Evolutionary conservation across 345 rosid species (phyloP).

Genomic region (Sonneratia caseolaris): DNA sequence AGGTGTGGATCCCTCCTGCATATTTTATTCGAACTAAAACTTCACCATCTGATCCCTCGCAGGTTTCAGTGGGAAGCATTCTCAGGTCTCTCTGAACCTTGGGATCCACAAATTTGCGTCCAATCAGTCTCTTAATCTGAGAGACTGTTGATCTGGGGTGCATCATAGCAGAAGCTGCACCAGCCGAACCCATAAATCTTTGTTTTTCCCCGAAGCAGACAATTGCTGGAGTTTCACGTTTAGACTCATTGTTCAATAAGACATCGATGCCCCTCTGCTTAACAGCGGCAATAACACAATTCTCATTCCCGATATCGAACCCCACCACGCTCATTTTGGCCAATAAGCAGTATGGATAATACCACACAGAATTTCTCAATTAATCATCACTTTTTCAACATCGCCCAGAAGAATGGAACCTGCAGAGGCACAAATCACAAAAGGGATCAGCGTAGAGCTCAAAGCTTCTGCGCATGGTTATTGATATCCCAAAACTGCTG

Average conservation of each 20-base stretch:
- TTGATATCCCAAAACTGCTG: not conserved
- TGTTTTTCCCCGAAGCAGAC: constrained; percentile 56
- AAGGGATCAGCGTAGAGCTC: not conserved
- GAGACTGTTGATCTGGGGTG: constrained; percentile 41
- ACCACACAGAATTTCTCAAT: not conserved
- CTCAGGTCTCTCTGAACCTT: constrained; percentile 36
- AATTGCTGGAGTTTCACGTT: constrained; percentile 40
- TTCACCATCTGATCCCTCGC: constrained; percentile 33
- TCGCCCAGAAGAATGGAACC: not conserved
- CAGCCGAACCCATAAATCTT: constrained; percentile 44
- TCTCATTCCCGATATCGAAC: constrained; percentile 50
- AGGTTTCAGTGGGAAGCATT: constrained; percentile 35
- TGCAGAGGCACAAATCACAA: not conserved
- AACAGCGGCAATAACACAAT: constrained; percentile 46
- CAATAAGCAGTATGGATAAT: not conserved
- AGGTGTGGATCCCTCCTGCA: constrained; percentile 30
- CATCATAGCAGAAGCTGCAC: constrained; percentile 44
- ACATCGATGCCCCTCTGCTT: constrained; percentile 50
- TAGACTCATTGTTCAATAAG: constrained; percentile 47
- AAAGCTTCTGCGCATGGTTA: not conserved
- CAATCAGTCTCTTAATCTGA: constrained; percentile 47
- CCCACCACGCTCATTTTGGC: constrained; percentile 47
- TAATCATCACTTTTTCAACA: not conserved
- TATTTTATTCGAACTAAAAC: constrained; percentile 35
- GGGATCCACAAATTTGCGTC: constrained; percentile 31